phyloP scores from a whole-genome alignment of 2,329 filamentous ascomycete species.

The Aspergillus sp. region DNA sequence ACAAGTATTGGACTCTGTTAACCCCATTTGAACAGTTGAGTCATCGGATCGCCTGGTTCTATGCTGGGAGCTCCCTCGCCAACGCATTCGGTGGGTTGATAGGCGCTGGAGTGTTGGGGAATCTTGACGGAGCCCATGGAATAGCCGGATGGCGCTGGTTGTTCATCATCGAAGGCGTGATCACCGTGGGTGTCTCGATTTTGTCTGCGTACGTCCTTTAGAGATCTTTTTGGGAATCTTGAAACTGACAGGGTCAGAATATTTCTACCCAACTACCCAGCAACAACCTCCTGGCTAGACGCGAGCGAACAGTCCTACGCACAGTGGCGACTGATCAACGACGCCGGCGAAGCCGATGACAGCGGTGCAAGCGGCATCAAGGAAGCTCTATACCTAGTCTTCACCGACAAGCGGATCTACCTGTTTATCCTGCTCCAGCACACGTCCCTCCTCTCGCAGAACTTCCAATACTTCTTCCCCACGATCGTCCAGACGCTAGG shows the following conservation, averaged over 20 bases:
- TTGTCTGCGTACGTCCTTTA: conserved; percentile 31
- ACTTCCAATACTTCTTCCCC: conserved; percentile 66
- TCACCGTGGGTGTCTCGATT: conserved; percentile 39
- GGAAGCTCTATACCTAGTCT: conserved; percentile 43
- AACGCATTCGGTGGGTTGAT: conserved; percentile 54
- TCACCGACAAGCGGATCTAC: conserved; percentile 33
- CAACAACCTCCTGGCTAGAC: conserved; percentile 53
- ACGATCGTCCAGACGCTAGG: conserved; percentile 62
- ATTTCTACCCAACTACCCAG: conserved; percentile 51
- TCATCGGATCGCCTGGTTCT: conserved; percentile 49
- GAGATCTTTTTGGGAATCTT: not conserved
- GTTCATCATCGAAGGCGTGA: conserved; percentile 39
- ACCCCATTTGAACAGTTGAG: conserved; percentile 33
- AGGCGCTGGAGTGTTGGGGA: conserved; percentile 50
- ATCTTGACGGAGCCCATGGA: conserved; percentile 25
- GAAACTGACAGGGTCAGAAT: conserved; percentile 32
- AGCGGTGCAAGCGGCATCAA: conserved; percentile 42
- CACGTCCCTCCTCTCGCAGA: conserved; percentile 50
- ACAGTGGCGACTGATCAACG: conserved; percentile 51
- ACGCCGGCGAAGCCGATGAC: conserved; percentile 47
- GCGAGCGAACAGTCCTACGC: conserved; percentile 55
- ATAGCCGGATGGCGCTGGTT: conserved; percentile 37
- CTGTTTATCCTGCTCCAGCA: conserved; percentile 49
- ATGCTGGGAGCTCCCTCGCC: conserved; percentile 48
- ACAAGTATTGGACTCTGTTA: conserved; percentile 38